Evolutionary conservation across 2,329 filamentous ascomycete genomes (phyloP), one percentile per base, ranked within the genome.

Genomic region (Paecilomyces sp.): DNA sequence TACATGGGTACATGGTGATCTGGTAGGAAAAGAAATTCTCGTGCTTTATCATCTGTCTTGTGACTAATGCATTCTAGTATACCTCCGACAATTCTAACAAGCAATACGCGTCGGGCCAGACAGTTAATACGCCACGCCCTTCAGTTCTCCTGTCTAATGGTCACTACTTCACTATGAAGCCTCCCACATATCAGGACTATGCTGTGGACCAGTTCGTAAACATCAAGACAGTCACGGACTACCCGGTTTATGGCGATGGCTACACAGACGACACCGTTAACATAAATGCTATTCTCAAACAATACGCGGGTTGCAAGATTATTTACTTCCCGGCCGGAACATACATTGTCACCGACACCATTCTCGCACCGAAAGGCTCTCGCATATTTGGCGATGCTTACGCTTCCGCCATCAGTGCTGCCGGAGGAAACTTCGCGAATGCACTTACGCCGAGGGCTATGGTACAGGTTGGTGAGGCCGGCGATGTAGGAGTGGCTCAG

Each of bases 311-410:
- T 1, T 70, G 68, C 62, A 71, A 71, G 60, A 63, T 74, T 25
- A 71, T 66, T 22, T 74, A 68, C 34, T 68, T 74, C 57, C 71
- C 71, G 3, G 68, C 66, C 13, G 71, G 71, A 31, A 65, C 70
- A 0, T 74, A 82, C 61, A 66, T 79, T 6, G 76, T 82, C 12
- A 75, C 70, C 1, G 71, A 77, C 34, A 83, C 81, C 0, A 65
- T 83, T 25, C 65, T 70, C n/a, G 67, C 82, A 30, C 80, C 81
- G 0, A 67, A 73, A 5, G 77, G 80, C 13, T 79, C 81, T 2
- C 76, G 78, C 2, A 79, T 86, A 36, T 74, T 83, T 6, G 84
- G 84, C 31, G 80, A 85, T 67, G 80, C 77, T 1, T 84, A 82
- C 75, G 61, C 58, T 41, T 75, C 82, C 7, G 74, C 75, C 4